Percentiles rank a stretch among this genome's conserved stretches.
phyloP scores from a whole-genome alignment of 2,329 filamentous ascomycete genomes.

The Colletotrichum sp. region DNA sequence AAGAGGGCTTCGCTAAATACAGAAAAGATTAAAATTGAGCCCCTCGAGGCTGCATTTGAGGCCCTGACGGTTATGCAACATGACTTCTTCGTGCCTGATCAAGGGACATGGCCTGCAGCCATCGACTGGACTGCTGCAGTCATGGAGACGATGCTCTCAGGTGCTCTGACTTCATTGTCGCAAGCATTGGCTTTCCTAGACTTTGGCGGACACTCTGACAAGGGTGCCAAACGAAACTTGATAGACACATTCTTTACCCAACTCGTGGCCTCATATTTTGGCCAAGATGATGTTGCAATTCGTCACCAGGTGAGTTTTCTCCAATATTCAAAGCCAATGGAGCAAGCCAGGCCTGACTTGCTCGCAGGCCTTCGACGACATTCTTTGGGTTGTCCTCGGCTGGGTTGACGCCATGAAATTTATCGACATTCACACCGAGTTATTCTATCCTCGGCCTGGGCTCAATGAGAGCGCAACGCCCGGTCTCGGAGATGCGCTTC shows the following conservation, averaged over 20 bases:
- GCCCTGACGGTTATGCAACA: constrained; percentile 79
- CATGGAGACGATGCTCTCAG: constrained; percentile 78
- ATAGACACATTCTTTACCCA: constrained; percentile 85
- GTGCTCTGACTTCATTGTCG: constrained; percentile 74
- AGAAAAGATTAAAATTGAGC: constrained; percentile 17
- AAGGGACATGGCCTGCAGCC: constrained; percentile 81
- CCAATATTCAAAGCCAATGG: background rate
- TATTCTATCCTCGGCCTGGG: constrained; percentile 56
- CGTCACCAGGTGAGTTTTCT: constrained; percentile 54
- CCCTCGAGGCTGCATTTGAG: constrained; percentile 57
- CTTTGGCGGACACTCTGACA: constrained; percentile 38
- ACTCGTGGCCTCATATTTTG: constrained; percentile 80
- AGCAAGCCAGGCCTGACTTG: background rate
- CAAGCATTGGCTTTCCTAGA: constrained; percentile 51
- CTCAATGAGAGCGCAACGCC: constrained; percentile 26
- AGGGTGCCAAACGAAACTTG: constrained; percentile 72
- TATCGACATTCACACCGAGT: constrained; percentile 68
- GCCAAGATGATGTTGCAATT: constrained; percentile 78
- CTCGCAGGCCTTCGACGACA: constrained; percentile 84
- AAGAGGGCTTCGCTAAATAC: background rate
- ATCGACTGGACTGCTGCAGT: constrained; percentile 97
- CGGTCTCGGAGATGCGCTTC: constrained; percentile 34
- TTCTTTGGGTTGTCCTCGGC: constrained; percentile 91
- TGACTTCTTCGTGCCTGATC: constrained; percentile 76
- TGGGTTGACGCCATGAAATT: constrained; percentile 88